Conservation (phyloP, 2,329 filamentous ascomycete genomes). For the Sclerotinia subarctica region DNA sequence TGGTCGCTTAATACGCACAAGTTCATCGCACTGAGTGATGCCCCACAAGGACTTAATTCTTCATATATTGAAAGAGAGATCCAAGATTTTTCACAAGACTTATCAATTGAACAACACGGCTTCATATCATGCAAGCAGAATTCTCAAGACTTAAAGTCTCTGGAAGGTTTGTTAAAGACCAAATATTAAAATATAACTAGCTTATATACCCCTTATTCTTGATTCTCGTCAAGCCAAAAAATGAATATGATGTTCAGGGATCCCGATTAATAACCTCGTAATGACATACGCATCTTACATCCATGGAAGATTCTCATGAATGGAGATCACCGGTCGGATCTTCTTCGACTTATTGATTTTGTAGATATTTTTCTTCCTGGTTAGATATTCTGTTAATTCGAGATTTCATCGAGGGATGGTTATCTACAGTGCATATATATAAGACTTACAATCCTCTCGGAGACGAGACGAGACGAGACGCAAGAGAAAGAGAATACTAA, state of each 20-base stretch:
- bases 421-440: conserved; percentile 22
- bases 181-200: conserved; percentile 38
- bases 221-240: background rate
- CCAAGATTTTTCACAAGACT: background rate
- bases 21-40: background rate
- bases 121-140: conserved; percentile 38
- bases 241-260: background rate
- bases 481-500: background rate
- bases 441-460: background rate
- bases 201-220: conserved; percentile 19
- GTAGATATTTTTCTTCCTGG: conserved; percentile 40
- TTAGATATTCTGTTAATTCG: conserved; percentile 38
- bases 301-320: conserved; percentile 40
- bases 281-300: conserved; percentile 34
- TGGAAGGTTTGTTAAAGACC: conserved; percentile 37
- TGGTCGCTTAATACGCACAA: background rate
- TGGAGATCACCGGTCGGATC: conserved; percentile 37
- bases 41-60: background rate
- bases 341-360: conserved; percentile 39
- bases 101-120: conserved; percentile 32
- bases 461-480: background rate
- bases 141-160: conserved; percentile 32
- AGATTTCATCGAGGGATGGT: conserved; percentile 38
- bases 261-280: conserved; percentile 20
- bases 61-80: background rate